Evolutionary conservation across 108 stramenopile species (phyloP), one percentile per base, ranked within the genome.

Genomic region (Cylindrotheca fusiformis): DNA sequence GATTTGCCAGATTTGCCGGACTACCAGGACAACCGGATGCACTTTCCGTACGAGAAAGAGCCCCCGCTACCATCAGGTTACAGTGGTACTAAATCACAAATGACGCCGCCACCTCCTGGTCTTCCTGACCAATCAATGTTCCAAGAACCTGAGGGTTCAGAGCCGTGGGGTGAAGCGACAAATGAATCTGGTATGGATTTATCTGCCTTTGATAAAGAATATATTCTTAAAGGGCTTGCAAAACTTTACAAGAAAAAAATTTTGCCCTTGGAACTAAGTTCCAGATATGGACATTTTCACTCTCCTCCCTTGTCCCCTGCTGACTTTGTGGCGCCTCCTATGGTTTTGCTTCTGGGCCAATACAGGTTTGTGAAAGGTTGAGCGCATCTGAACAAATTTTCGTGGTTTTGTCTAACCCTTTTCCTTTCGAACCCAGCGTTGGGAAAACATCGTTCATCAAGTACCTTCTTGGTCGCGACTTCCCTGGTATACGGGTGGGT

Each of bases 241-340:
- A 61, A 76, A 54, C 52, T 94, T 55, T 94, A 94, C 61, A 71
- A 78, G 24, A 90, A 90, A 67, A 94, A 94, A 58, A 94, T 94
- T 61, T 74, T 87, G 3, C 93, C 95, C 0, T 67, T 95, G 46
- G 95, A 95, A 65, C 49, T 90, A 24, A 76, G 83, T 5, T 96
- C 93, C 33, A 78, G 86, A 41, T 99, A 93, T 58, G 98, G 96
- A 3, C 91, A 95, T 54, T 99, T 99, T 76, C 93, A 97, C 71
- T 96, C 96, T n/a, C 97, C 98, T 2, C 93, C 93, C 1, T 70
- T 99, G 20, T 91, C 92, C 41, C 95, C 97, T 33, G 79, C 94
- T 3, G 98, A 99, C 81, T 99, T 99, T 75, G 98, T 96, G 58
- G 87, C 96, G 10, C 97, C 95, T 54, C 98, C 98, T 5, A 91